Percentiles rank a stretch among this genome's conserved stretches.
Conservation (phyloP, 306 rosid genomes). For the Medicago arabica region DNA sequence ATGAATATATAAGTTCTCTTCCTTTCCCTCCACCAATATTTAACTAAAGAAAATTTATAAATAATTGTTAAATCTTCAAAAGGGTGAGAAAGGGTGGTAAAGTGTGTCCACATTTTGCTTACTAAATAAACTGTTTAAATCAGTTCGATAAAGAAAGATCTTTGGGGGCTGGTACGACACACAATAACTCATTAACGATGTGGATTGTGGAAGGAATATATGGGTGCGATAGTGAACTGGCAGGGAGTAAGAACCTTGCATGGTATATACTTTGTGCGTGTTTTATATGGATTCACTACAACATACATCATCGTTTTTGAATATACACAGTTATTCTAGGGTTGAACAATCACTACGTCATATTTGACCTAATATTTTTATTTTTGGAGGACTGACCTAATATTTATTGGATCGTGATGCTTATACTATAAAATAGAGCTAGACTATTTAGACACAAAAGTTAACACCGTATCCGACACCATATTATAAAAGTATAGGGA, state of each 20-base stretch:
- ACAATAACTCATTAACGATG: constrained; percentile 3
- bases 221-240: not conserved
- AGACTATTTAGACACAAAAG: no score
- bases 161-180: constrained; percentile 14
- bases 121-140: constrained; percentile 17
- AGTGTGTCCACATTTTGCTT: constrained; percentile 8
- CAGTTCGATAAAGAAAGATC: not conserved
- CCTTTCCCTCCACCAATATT: no score
- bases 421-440: no score
- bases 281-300: not conserved
- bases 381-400: no score
- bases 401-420: not conserved
- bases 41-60: no score
- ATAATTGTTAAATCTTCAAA: no score
- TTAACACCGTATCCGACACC: no score
- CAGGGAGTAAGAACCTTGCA: constrained; percentile 9
- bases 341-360: not conserved
- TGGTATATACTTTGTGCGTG: constrained; percentile 16
- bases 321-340: not conserved
- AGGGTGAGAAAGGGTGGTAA: no score
- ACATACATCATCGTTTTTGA: not conserved
- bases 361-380: not conserved
- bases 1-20: no score
- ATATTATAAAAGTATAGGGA: no score
- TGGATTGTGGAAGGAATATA: not conserved